Base-by-base conservation (phyloP, 345 rosid species). In the Carallia brachiata region DNA sequence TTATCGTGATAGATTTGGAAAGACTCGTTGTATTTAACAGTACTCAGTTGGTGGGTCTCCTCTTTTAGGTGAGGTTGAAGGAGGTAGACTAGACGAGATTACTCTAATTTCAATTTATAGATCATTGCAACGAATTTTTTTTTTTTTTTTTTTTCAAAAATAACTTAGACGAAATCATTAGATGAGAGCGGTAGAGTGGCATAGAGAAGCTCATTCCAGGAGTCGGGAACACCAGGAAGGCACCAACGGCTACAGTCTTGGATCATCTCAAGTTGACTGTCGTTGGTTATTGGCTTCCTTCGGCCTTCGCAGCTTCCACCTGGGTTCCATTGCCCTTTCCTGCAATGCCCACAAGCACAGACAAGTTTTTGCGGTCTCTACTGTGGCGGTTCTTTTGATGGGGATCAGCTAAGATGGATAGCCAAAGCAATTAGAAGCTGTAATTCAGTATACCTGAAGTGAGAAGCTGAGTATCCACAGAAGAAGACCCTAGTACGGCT, bases 191-290 rank as follows among this genome's bases (percentile, higher is more conserved):
- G 64, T 53, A 88, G 68, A 57, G 86, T 80, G 66, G 87, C 87
- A 52, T 84, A 89, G 44, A 91, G 84, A 73, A 91, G 88, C 67
- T 91, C 85, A 59, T 89, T 91, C 97, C 92, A 89, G 44, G 83
- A 79, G 63, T 91, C 97, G 1, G 97, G 94, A 73, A 89, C 90
- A 50, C 92, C 94, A 27, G 94, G 94, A 27, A 91, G 78, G 61
- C 94, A 89, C 94, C 97, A 91, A 54, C 89, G 97, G 76, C 89
- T 87, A 66, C 92, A 89, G 65, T 89, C 97, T 65, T 89, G 92
- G 63, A 81, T 68, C 87, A 76, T 71, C 55, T 53, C 75, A 0
- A 70, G 77, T 61, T 80, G 73, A 1, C 81, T 80, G 31, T 78
- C 84, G 40, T 87, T 83, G 54, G 78, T 74, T 63, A 84, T 61